These are phyloP conservation scores for Noccaea caerulescens DNA, from an alignment of 345 rosid species.

Conservation along the genomic window DNA sequence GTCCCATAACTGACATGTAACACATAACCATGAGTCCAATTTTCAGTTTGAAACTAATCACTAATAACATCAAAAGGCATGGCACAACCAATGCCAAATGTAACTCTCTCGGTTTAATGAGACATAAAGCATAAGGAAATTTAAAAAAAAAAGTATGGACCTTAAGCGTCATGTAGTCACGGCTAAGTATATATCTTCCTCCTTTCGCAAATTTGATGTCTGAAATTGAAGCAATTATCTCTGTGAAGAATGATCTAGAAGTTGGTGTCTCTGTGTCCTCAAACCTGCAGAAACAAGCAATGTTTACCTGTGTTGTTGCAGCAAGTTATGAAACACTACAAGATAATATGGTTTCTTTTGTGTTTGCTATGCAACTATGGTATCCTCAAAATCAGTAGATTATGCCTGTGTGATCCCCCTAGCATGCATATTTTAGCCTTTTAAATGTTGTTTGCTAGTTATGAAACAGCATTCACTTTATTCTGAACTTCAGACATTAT, in stretches of 20 bases:
- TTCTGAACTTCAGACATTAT: slow-evolving; percentile 1
- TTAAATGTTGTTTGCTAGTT: neutral
- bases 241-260: slow-evolving; percentile 86
- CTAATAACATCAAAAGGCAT: slow-evolving; percentile 6
- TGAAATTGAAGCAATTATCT: slow-evolving; percentile 93
- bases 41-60: slow-evolving; percentile 11
- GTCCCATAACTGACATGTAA: slow-evolving; percentile 70
- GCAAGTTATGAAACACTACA: slow-evolving; percentile 4
- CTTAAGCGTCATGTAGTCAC: slow-evolving; percentile 97
- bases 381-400: slow-evolving; percentile 1
- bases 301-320: slow-evolving; percentile 15
- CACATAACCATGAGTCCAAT: slow-evolving; percentile 13
- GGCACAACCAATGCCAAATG: slow-evolving; percentile 24
- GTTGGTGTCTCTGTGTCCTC: slow-evolving; percentile 83
- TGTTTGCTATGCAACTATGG: slow-evolving; percentile 16
- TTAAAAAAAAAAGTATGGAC: slow-evolving; percentile 38
- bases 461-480: slow-evolving; percentile 1
- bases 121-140: slow-evolving; percentile 15
- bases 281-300: slow-evolving; percentile 57
- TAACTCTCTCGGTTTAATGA: slow-evolving; percentile 12
- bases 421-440: too few species aligned
- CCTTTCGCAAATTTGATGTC: slow-evolving; percentile 82
- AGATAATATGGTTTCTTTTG: slow-evolving; percentile 25
- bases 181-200: slow-evolving; percentile 86
- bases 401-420: too few species aligned